A percentile compares a stretch with the other conserved stretches of the same genome.
phyloP scores from a whole-genome alignment of 1,139 yeast species.

The Blastobotrys illinoisensis region DNA sequence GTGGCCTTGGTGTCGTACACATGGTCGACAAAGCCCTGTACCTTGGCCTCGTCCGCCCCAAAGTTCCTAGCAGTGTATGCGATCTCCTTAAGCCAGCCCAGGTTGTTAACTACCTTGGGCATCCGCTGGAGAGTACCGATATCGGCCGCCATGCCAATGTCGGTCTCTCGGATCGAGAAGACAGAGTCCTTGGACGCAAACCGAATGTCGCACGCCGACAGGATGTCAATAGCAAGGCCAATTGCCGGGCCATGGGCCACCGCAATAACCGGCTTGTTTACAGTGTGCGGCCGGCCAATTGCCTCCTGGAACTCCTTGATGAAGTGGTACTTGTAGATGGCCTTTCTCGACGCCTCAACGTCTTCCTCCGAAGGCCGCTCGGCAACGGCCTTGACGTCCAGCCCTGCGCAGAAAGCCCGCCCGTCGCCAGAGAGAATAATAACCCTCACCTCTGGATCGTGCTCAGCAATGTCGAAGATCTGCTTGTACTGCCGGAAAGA shows the following conservation, averaged over 20 bases:
- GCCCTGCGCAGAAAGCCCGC: constrained; percentile 59
- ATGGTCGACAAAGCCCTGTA: constrained; percentile 50
- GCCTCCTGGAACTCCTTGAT: constrained; percentile 55
- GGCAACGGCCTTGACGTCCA: constrained; percentile 42
- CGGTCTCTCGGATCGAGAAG: constrained; percentile 64
- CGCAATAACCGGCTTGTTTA: constrained; percentile 40
- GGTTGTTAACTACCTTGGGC: constrained; percentile 50
- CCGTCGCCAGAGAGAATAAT: constrained; percentile 57
- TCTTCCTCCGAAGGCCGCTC: constrained; percentile 3
- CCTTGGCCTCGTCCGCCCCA: constrained; percentile 49
- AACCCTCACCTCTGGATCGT: constrained; percentile 43
- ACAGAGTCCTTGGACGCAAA: constrained; percentile 49
- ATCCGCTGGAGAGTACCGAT: constrained; percentile 72
- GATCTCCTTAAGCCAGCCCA: constrained; percentile 55
- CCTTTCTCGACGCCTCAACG: constrained; percentile 34
- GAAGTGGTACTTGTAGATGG: constrained; percentile 25
- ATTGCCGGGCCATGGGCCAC: constrained; percentile 43
- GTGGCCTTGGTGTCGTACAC: constrained; percentile 44
- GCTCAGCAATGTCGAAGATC: constrained; percentile 45
- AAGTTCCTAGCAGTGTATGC: constrained; percentile 61
- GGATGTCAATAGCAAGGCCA: constrained; percentile 68
- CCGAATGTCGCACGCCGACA: constrained; percentile 55
- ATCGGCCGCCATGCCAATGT: constrained; percentile 73
- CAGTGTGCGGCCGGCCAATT: constrained; percentile 33
- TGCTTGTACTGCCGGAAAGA: constrained; percentile 54